Percentiles rank a stretch among this genome's conserved stretches.
phyloP scores from a whole-genome alignment of 805 yeast genomes.

The Ascoidea tarda region DNA sequence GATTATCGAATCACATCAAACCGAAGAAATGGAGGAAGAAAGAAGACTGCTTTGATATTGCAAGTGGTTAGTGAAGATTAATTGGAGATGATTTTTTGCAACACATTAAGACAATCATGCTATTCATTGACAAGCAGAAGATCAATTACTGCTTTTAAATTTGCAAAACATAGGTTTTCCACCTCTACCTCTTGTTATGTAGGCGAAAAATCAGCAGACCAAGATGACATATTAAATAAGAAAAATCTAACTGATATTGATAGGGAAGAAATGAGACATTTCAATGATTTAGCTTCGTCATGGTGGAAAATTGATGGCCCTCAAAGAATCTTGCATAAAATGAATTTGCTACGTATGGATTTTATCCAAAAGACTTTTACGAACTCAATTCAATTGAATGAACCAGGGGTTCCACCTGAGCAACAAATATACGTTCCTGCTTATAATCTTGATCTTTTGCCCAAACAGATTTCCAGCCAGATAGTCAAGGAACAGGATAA shows the following conservation, averaged over 20 bases:
- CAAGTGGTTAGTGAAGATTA: too few species aligned
- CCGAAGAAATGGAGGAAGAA: too few species aligned
- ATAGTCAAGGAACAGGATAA: constrained; percentile 36
- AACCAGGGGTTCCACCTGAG: constrained; percentile 18
- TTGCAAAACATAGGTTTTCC: too few species aligned
- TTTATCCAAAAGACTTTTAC: constrained; percentile 56
- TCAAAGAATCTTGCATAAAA: constrained; percentile 84
- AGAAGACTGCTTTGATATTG: too few species aligned
- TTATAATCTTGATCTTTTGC: constrained; percentile 53
- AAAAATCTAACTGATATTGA: neutral
- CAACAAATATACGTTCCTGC: constrained; percentile 66
- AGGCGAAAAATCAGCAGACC: too few species aligned
- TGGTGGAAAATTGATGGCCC: constrained; percentile 98
- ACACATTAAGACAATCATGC: too few species aligned
- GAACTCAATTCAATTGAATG: constrained; percentile 28
- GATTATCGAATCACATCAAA: too few species aligned
- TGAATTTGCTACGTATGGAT: constrained; percentile 85
- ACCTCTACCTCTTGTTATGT: too few species aligned
- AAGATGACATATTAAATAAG: too few species aligned
- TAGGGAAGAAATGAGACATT: constrained; percentile 62
- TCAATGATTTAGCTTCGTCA: constrained; percentile 74
- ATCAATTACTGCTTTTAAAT: too few species aligned
- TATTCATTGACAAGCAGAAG: too few species aligned
- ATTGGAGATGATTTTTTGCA: too few species aligned
- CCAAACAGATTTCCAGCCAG: constrained; percentile 32